Evolutionary conservation across 2,329 filamentous ascomycete species (phyloP), one percentile per base, ranked within the genome.

Genomic region (Westerdykella aurantiaca): DNA sequence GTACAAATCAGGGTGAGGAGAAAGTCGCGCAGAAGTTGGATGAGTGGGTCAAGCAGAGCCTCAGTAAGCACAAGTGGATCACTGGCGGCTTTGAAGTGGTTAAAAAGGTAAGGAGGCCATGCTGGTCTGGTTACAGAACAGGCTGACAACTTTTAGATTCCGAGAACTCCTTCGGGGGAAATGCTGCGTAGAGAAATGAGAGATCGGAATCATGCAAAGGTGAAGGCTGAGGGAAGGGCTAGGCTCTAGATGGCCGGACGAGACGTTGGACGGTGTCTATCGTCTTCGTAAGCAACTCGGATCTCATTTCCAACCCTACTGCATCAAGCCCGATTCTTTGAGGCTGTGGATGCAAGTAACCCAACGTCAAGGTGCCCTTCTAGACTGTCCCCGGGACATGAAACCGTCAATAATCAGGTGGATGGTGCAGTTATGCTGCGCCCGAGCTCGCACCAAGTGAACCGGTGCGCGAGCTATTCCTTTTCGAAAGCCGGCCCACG

Each of bases 21-120:
- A 21, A 16, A 2, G 49, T 64, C 3, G 43, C 38, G 16, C 43
- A 34, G 38, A 60, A 56, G 44, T 42, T 63, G 41, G 39, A 56
- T 21, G 48, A 53, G 38, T 61, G 52, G 52, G 47, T 62, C 1
- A 43, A 54, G 33, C 33, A 34, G 13, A 43, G 57, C 14, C 37
- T 62, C 41, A 63, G 60, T 31, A 50, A 46, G 40, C 53, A 62
- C 14, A 63, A 63, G 44, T 61, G 58, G 59, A 34, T 63, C 11
- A 61, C 55, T 22, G 59, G 60, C 6, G 59, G 59, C 16, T 44
- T 63, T 33, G 59, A 63, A 41, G 44, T 50, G 11, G 60, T 62
- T 6, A 56, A 61, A 33, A 55, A 51, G 42, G 58, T 62, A 41
- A 29, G 18, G 18, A 21, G 18, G 59, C 53, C 9, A 11, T 13